Evolutionary conservation across 768 basidiomycete species (phyloP).

Genomic region (Termitomyces heimii): DNA sequence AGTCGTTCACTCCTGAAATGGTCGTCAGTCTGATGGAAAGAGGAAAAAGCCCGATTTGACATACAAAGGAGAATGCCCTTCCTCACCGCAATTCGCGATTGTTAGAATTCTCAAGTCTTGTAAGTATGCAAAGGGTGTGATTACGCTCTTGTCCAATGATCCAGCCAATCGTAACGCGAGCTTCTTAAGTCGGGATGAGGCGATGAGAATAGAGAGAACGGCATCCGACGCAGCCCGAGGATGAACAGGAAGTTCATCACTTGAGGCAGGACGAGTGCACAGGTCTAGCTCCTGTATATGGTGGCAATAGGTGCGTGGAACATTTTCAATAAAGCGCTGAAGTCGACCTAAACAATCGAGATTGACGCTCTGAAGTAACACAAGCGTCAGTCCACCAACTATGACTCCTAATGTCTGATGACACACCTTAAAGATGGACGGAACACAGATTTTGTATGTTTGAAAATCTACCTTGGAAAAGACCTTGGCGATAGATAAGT

Average conservation of each 20-base stretch:
- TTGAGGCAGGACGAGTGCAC: constrained; percentile 23
- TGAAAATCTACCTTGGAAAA: constrained; percentile 44
- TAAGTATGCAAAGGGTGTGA: constrained; percentile 42
- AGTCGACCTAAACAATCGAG: constrained; percentile 43
- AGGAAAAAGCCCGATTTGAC: constrained; percentile 14
- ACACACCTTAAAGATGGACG: constrained; percentile 53
- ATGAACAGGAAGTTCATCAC: constrained; percentile 12
- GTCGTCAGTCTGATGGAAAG: constrained; percentile 5
- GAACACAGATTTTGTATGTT: constrained; percentile 51
- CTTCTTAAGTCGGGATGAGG: constrained; percentile 40
- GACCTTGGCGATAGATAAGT: constrained; percentile 33
- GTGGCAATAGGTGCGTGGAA: constrained; percentile 47
- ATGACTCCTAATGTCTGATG: not conserved
- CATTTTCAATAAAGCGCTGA: constrained; percentile 44
- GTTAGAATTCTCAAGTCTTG: constrained; percentile 36
- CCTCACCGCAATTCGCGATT: constrained; percentile 40
- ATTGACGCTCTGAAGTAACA: constrained; percentile 36
- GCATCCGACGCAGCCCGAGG: constrained; percentile 34
- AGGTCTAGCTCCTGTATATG: constrained; percentile 51
- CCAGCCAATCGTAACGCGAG: constrained; percentile 44
- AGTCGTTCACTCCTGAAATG: constrained; percentile 56
- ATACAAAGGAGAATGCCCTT: constrained; percentile 37
- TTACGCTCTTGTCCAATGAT: constrained; percentile 41
- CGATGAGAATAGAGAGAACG: constrained; percentile 43
- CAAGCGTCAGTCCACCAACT: constrained; percentile 11